Evolutionary conservation across 129 eudicot species (phyloP).

Genomic region (Arctium lappa): DNA sequence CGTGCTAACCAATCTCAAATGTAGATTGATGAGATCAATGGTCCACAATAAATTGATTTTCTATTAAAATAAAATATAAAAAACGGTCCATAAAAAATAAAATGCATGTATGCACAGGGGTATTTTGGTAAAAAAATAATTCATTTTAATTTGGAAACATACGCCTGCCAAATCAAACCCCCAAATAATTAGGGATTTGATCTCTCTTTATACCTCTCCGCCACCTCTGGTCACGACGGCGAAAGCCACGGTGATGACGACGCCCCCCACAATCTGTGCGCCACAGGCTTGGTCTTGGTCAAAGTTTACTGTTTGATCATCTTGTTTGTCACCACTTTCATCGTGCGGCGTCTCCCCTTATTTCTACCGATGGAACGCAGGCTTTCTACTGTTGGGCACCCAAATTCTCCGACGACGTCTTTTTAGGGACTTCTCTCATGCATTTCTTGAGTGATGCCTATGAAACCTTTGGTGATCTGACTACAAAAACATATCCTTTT

Average conservation of each 20-base stretch:
- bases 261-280: constrained; percentile 14
- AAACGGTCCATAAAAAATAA: no score
- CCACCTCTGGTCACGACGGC: constrained; percentile 57
- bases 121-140: no score
- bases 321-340: constrained; percentile 25
- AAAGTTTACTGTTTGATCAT: constrained; percentile 74
- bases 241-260: constrained; percentile 14
- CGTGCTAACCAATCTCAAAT: no score
- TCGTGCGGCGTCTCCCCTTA: constrained; percentile 75
- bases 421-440: constrained; percentile 76
- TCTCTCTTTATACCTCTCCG: constrained; percentile 33
- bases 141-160: no score
- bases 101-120: no score
- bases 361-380: constrained; percentile 64
- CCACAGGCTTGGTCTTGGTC: constrained; percentile 57
- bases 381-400: constrained; percentile 64
- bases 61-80: no score
- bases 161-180: no score
- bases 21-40: no score
- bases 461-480: constrained; percentile 41
- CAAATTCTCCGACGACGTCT: constrained; percentile 81
- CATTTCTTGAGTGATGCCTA: constrained; percentile 77
- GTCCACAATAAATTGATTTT: no score
- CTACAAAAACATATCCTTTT: constrained; percentile 58
- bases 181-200: no score